These are phyloP conservation scores for Tephrocybe sp. DNA, from an alignment of 768 basidiomycete species.

Conservation along the genomic window DNA sequence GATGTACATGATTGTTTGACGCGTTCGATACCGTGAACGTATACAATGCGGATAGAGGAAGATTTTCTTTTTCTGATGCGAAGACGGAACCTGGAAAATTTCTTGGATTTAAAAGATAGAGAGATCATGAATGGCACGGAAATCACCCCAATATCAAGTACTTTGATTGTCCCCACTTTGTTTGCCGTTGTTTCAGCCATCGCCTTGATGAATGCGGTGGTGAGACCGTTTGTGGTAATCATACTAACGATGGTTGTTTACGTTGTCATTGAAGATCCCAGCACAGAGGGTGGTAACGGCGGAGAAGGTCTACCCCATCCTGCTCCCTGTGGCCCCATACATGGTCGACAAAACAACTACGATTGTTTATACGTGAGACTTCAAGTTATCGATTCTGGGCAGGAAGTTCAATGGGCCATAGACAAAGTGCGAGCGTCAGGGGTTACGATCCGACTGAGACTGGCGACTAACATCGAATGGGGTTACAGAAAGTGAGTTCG, in stretches of 20 bases:
- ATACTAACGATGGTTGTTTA: constrained; percentile 30
- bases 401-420: not conserved
- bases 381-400: too few relatives aligned
- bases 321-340: constrained; percentile 27
- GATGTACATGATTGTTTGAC: too few relatives aligned
- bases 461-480: not conserved
- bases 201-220: not conserved
- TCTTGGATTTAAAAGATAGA: not conserved
- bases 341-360: constrained; percentile 27
- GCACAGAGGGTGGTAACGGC: constrained; percentile 16
- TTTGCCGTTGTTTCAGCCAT: not conserved
- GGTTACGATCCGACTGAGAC: not conserved
- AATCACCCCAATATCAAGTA: not conserved
- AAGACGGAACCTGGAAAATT: not conserved
- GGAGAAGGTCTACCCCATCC: constrained; percentile 21
- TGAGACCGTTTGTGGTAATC: not conserved
- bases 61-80: not conserved
- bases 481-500: not conserved
- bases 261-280: constrained; percentile 21
- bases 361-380: constrained; percentile 33
- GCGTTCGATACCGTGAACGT: not conserved
- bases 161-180: not conserved
- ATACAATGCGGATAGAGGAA: not conserved
- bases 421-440: not conserved
- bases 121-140: not conserved